Evolutionary conservation across 2,329 filamentous ascomycete species (phyloP), one percentile per base, ranked within the genome.

Genomic region (Xenoacremonium recifei): DNA sequence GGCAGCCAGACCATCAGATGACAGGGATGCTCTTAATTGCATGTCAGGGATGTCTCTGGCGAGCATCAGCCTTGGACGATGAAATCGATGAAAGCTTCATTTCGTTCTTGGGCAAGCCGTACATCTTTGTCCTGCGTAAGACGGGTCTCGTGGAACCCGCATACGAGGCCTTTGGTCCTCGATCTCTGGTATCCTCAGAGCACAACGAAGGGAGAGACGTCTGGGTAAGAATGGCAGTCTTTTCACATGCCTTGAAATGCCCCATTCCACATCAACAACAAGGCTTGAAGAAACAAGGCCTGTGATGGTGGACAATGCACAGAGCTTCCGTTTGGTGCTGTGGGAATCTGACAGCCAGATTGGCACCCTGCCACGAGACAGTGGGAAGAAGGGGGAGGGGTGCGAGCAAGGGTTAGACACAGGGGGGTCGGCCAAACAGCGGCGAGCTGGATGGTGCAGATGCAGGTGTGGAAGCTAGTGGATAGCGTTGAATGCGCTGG

Each of bases 1-100:
- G 42, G 43, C 39, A 39, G 35, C 40, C 40, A 45, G 18, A 39
- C 39, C 48, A 50, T 54, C 37, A 47, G 35, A 50, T 11, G 46
- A 45, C 53, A 54, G 42, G 53, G 50, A 37, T 37, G 13, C 16
- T 18, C 12, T 9, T 19, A 15, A 27, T 27, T n/a, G 27, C n/a
- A n/a, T n/a, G n/a, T 41, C 48, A 54, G 39, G 51, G 49, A 45
- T 46, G 2, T 18, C 16, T 29, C 19, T 13, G 30, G 34, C 25
- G 21, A 35, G 30, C 12, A 27, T 32, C 20, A 34, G n/a, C n/a
- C 40, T 16, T 32, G 6, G 29, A 15, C 29, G 25, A 30, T 46
- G 48, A 48, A 55, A 54, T 35, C 45, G 31, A 37, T 43, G 17
- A 5, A 18, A 9, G 13, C 29, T 6, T 31, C 29, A 9, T 6